These are phyloP conservation scores for Geotrichum restrictum DNA, from an alignment of 1,139 yeast genomes.

Conservation along the genomic window DNA sequence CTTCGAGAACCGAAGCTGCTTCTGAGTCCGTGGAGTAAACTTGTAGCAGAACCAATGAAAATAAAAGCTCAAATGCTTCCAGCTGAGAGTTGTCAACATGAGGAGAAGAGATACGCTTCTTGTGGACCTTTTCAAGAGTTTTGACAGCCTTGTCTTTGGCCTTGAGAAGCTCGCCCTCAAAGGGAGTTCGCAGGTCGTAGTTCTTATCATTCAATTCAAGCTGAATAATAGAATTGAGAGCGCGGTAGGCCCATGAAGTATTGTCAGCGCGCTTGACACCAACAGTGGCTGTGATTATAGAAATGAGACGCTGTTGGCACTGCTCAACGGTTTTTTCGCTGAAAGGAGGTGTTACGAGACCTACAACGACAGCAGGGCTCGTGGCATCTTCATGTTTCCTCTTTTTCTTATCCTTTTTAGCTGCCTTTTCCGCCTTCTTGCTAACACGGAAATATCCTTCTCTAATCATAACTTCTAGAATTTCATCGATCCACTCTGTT, in stretches of 20 bases:
- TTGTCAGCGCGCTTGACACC: slow-evolving; percentile 44
- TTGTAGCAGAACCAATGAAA: slow-evolving; percentile 75
- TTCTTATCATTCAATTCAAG: slow-evolving; percentile 26
- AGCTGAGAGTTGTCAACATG: slow-evolving; percentile 44
- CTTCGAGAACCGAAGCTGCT: slow-evolving; percentile 70
- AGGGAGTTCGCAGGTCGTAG: slow-evolving; percentile 28
- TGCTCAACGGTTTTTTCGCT: slow-evolving; percentile 25
- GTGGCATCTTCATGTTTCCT: slow-evolving; percentile 16
- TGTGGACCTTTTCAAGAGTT: slow-evolving; percentile 48
- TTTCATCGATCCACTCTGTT: slow-evolving; percentile 45
- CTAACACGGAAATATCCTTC: slow-evolving; percentile 50
- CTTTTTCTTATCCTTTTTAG: slow-evolving; percentile 21
- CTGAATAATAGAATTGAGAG: slow-evolving; percentile 25
- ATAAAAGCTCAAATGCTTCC: slow-evolving; percentile 64
- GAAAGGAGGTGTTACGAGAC: slow-evolving; percentile 21
- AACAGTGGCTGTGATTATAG: slow-evolving; percentile 50
- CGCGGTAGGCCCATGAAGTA: slow-evolving; percentile 56
- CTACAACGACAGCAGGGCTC: slow-evolving; percentile 15
- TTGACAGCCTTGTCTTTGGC: slow-evolving; percentile 52
- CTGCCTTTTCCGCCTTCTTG: slow-evolving; percentile 20
- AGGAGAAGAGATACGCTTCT: slow-evolving; percentile 40
- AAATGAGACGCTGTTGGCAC: slow-evolving; percentile 55
- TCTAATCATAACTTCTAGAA: slow-evolving; percentile 52
- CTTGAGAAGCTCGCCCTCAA: slow-evolving; percentile 39
- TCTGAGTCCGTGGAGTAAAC: slow-evolving; percentile 71